A percentile compares a stretch with the other conserved stretches of the same genome.
These are phyloP conservation scores for Sporisorium scitamineum DNA, from an alignment of 1,284 basidiomycete species.

Conservation along the genomic window DNA sequence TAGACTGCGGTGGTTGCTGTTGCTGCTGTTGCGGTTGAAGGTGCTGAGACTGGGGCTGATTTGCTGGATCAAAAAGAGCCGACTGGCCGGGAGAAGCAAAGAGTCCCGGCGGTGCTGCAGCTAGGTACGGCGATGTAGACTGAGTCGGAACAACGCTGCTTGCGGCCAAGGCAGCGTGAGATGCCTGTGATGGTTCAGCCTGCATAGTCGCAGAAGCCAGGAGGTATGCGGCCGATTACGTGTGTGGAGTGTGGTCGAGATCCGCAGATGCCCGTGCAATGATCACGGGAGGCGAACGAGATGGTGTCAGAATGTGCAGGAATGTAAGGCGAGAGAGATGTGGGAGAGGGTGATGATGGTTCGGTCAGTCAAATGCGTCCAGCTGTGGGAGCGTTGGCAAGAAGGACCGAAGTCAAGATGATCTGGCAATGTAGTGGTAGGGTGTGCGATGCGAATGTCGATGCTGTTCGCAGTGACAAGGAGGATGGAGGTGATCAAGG, in stretches of 20 bases:
- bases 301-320: background rate
- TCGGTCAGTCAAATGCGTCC: slow-evolving; percentile 24
- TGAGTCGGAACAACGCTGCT: slow-evolving; percentile 6
- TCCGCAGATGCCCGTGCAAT: slow-evolving; percentile 13
- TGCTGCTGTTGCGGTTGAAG: slow-evolving; percentile 36
- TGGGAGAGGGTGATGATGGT: background rate
- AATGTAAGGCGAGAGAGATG: background rate
- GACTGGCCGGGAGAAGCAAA: slow-evolving; percentile 24
- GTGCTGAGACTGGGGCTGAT: slow-evolving; percentile 27
- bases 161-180: slow-evolving; percentile 13
- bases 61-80: slow-evolving; percentile 19
- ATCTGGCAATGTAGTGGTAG: background rate
- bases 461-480: background rate
- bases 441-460: background rate
- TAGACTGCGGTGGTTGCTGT: slow-evolving; percentile 20
- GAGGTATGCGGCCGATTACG: slow-evolving; percentile 1
- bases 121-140: slow-evolving; percentile 35
- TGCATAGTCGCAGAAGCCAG: slow-evolving; percentile 23
- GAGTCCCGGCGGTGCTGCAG: slow-evolving; percentile 31
- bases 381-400: background rate
- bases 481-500: slow-evolving; percentile 7
- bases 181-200: slow-evolving; percentile 34
- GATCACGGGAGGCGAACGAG: slow-evolving; percentile 13
- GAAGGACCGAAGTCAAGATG: background rate
- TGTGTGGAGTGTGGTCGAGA: background rate